Evolutionary conservation across 768 basidiomycete species (phyloP), one percentile per base, ranked within the genome.

Genomic region (Tulasnella calospora): DNA sequence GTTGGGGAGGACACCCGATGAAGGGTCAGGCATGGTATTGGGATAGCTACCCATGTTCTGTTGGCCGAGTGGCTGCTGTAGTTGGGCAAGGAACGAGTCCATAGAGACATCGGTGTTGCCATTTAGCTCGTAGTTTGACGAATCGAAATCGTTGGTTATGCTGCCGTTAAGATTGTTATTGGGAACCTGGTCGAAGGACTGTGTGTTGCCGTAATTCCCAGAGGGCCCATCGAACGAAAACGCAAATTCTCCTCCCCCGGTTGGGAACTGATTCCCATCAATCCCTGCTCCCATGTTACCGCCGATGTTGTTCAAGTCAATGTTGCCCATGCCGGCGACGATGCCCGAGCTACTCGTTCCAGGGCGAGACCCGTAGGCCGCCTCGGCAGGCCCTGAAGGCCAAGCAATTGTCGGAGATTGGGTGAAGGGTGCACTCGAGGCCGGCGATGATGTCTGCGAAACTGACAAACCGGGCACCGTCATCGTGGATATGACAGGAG

Each of bases 261-360:
- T 33, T n/a, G 46, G 27, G 46, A 51, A 75, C 12, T 36, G 35
- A 38, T 30, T 75, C n/a, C 74, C 51, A 21, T 75, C 44, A 9
- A 76, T 10, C 35, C 51, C 51, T 9, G 61, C 33, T 35, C 33
- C 55, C n/a, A 38, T 38, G 36, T 17, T n/a, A 17, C 51, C 17
- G 19, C 44, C 35, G 38, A 76, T 36, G 77, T 57, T 71, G 69
- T 77, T 78, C 70, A 78, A 40, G 44, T 78, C 77, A 30, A 78
- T 78, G 35, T 57, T 57, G 35, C 77, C 69, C n/a, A 78, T 41
- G 6, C 77, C 77, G 27, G 77, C 77, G 35, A 46, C 71, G 36
- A 78, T 33, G 15, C 67, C 40, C 12, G 70, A 71, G 35, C 67
- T 47, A 36, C 69, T 73, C 10, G 77, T 78, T n/a, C 76, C 47